phyloP scores from a whole-genome alignment of 805 yeast species.

The Candida endomychidarum region DNA sequence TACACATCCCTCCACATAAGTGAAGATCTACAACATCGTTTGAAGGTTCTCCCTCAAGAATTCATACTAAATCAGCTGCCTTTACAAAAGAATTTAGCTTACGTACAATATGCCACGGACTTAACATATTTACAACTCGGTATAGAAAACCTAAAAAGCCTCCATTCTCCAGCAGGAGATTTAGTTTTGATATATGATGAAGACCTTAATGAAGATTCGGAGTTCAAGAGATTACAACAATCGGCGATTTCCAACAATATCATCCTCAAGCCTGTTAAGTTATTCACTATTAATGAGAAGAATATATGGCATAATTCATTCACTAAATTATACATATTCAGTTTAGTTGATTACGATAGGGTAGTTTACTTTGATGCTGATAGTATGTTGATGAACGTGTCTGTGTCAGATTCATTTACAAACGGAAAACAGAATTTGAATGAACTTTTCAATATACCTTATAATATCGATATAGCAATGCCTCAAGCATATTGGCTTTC shows the following conservation, averaged over 20 bases:
- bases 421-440: slow-evolving; percentile 22
- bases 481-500: slow-evolving; percentile 41
- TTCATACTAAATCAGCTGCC: slow-evolving; percentile 19
- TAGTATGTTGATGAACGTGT: slow-evolving; percentile 33
- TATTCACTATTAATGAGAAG: slow-evolving; percentile 6
- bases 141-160: slow-evolving; percentile 40
- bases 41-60: slow-evolving; percentile 25
- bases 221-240: slow-evolving; percentile 15
- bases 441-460: slow-evolving; percentile 30
- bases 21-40: slow-evolving; percentile 16
- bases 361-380: slow-evolving; percentile 62
- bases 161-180: slow-evolving; percentile 38
- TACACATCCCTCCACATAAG: slow-evolving; percentile 15
- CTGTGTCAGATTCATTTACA: not conserved
- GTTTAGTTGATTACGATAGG: slow-evolving; percentile 49
- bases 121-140: slow-evolving; percentile 52
- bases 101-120: slow-evolving; percentile 61
- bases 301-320: slow-evolving; percentile 50
- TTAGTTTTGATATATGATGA: slow-evolving; percentile 44
- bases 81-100: slow-evolving; percentile 39
- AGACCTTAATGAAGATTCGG: slow-evolving; percentile 15
- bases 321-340: slow-evolving; percentile 56
- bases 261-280: slow-evolving; percentile 23
- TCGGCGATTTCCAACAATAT: slow-evolving; percentile 23
- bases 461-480: slow-evolving; percentile 25